Evolutionary conservation across 176 grass and related monocot species (phyloP), one percentile per base, ranked within the genome.

Genomic region (Musa schizocarpa): DNA sequence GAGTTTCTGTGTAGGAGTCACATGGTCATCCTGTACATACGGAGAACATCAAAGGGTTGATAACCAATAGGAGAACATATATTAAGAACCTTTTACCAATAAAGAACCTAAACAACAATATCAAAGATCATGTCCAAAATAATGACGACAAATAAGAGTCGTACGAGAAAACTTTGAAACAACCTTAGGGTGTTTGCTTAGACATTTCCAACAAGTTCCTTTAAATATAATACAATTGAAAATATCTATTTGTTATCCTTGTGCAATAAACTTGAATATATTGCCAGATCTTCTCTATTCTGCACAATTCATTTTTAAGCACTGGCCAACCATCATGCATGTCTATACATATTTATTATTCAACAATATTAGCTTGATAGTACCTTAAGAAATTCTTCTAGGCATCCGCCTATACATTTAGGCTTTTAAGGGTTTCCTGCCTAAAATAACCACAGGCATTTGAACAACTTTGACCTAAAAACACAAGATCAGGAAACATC

Each of bases 1-100:
- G 21, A 89, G 78, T 76, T 94, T 99, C 81, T 62, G 81, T 61
- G 84, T 94, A 64, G 77, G 88, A 54, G 90, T 66, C 74, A 72
- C 83, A 74, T 99, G 88, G 78, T 99, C 88, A 81, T 99, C 95
- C 95, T 99, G 89, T 29, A 17, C 57, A 82, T 6, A 86, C 27
- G 29, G 77, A 72, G 53, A 27, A 83, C 24, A 19, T 70, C 19
- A n/a, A 20, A 70, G 11, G 1, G 3, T 65, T 26, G 9, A 14
- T 48, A 21, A 9, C 17, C 50, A 10, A 10, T 50, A 50, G 11
- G 19, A 69, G 2, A 43, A 43, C 34, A 43, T 6, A 43, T 43
- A 43, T 43, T 43, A 19, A 4, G 1, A 9, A 16, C 14, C 34
- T 43, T 69, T 19, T 3, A 19, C 27, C 8, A 50, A 11, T 17